phyloP scores from a whole-genome alignment of 2,329 filamentous ascomycete genomes.

The Shiraia sp. region DNA sequence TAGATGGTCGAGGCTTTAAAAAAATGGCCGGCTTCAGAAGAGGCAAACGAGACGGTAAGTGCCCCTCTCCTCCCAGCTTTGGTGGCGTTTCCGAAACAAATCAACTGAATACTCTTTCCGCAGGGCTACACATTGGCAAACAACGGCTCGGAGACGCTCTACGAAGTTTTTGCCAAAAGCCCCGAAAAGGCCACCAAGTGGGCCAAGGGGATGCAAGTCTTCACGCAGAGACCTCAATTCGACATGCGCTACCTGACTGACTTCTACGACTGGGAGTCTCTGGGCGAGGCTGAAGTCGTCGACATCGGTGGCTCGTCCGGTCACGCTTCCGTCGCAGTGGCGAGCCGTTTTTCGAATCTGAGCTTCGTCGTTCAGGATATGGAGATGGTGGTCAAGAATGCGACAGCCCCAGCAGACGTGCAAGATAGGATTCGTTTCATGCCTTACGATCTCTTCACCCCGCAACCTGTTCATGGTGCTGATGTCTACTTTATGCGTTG shows the following conservation, averaged over 20 bases:
- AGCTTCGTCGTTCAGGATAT: constrained; percentile 15
- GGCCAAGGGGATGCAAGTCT: not conserved
- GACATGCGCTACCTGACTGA: not conserved
- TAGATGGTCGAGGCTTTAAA: too few relatives aligned
- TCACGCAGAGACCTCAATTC: not conserved
- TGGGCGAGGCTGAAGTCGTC: constrained; percentile 5
- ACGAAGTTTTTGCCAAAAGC: constrained; percentile 2
- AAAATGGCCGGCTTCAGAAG: too few relatives aligned
- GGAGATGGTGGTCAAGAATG: constrained; percentile 8
- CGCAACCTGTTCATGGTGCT: constrained; percentile 30
- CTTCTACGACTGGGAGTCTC: not conserved
- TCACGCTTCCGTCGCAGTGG: constrained; percentile 7
- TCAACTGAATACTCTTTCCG: too few relatives aligned
- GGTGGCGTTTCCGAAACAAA: too few relatives aligned
- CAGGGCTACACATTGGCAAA: constrained; percentile 2
- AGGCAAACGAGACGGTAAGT: too few relatives aligned
- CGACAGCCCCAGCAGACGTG: not conserved
- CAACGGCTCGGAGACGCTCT: constrained; percentile 7
- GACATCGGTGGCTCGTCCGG: constrained; percentile 16
- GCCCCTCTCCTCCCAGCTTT: too few relatives aligned
- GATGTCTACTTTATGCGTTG: constrained; percentile 41
- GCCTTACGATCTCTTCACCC: constrained; percentile 30
- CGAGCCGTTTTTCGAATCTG: constrained; percentile 4
- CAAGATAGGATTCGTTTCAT: constrained; percentile 14
- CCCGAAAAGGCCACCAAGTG: too few relatives aligned